Percentiles rank a stretch among this genome's conserved stretches.
Evolutionary conservation across 2,329 filamentous ascomycete genomes (phyloP).

Genomic region (Chrysoporthe austroafricana): DNA sequence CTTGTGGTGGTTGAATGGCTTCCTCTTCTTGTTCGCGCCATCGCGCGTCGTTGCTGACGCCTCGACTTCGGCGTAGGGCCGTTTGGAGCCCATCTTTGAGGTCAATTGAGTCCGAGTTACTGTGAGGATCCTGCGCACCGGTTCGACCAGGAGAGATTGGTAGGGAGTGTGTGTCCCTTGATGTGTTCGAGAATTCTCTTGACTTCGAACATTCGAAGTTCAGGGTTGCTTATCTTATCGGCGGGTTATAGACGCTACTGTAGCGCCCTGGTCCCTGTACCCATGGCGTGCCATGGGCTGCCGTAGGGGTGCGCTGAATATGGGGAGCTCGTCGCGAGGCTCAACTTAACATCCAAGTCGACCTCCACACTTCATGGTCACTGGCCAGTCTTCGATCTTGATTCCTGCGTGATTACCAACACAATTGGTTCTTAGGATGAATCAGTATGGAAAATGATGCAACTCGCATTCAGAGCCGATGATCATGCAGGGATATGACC

Average conservation of each 20-base stretch:
- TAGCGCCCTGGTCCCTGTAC: too few relatives aligned
- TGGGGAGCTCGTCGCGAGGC: neutral
- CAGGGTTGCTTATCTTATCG: slow-evolving; percentile 19
- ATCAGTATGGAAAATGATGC: neutral
- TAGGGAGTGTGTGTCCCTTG: neutral
- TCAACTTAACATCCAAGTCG: neutral
- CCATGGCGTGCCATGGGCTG: too few relatives aligned
- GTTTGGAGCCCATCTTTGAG: slow-evolving; percentile 37
- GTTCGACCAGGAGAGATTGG: neutral
- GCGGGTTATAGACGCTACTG: neutral
- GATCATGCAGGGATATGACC: neutral
- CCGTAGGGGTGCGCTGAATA: neutral
- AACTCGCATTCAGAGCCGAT: neutral
- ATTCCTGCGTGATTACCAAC: neutral
- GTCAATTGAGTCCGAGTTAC: neutral
- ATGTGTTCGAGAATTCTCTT: neutral
- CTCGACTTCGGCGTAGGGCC: slow-evolving; percentile 35
- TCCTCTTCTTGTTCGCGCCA: slow-evolving; percentile 32
- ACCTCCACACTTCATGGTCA: neutral
- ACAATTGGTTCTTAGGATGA: neutral
- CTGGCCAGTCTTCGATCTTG: neutral
- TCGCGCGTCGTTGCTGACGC: slow-evolving; percentile 26
- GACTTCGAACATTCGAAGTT: neutral
- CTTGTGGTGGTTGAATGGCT: slow-evolving; percentile 44
- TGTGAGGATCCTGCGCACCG: neutral